A percentile compares a stretch with the other conserved stretches of the same genome.
Evolutionary conservation across 768 basidiomycete genomes (phyloP).

Genomic region (Lactarius sanguifluus): DNA sequence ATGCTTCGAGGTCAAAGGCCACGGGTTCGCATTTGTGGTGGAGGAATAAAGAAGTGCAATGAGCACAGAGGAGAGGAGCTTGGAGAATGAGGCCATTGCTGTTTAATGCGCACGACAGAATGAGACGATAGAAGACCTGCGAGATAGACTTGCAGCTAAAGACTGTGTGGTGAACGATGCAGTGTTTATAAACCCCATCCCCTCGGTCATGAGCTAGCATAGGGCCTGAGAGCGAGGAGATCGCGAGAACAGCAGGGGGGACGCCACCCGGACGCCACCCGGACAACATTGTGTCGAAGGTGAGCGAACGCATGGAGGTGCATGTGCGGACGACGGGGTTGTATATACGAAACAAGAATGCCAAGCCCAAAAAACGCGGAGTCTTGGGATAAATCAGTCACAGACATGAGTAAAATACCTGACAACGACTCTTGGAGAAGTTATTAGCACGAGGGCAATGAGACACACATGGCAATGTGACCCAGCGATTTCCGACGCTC

Average conservation of each 20-base stretch:
- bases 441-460: too few species aligned
- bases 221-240: background rate
- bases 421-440: too few species aligned
- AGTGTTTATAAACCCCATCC: background rate
- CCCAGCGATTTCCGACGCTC: too few species aligned
- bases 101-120: background rate
- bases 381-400: background rate
- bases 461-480: too few species aligned
- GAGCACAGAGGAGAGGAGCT: constrained; percentile 31
- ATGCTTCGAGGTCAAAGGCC: constrained; percentile 28
- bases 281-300: background rate
- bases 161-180: background rate
- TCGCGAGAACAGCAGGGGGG: background rate
- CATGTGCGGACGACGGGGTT: background rate
- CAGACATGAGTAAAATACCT: background rate
- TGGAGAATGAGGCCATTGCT: constrained; percentile 29
- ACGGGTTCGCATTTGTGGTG: constrained; percentile 30
- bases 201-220: background rate
- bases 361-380: background rate
- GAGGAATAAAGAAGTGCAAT: constrained; percentile 32
- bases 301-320: background rate
- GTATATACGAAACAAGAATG: background rate
- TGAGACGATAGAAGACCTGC: background rate
- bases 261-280: background rate
- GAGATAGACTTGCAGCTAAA: background rate